phyloP scores from a whole-genome alignment of 2,329 filamentous ascomycete species.

The Stachybotrys elegans region DNA sequence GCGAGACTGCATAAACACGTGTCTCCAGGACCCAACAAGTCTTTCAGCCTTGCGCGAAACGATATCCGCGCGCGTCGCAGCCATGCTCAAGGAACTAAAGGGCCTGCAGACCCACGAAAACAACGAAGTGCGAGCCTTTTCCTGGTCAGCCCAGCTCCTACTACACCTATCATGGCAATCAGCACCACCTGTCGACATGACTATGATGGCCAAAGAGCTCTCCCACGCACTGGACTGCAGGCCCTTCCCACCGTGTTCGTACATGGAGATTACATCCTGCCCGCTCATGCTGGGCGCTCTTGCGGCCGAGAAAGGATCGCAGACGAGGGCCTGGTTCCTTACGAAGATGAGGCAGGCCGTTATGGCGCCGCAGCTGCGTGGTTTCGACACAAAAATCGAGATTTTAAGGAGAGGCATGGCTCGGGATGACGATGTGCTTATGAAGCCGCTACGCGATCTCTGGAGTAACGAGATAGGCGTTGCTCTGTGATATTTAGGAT shows the following conservation, averaged over 20 bases:
- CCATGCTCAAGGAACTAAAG: neutral
- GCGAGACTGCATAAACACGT: neutral
- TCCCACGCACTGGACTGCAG: neutral
- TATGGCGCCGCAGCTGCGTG: too few species aligned
- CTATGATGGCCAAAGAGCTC: neutral
- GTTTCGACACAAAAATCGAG: too few species aligned
- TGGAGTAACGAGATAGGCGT: too few species aligned
- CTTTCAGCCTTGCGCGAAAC: neutral
- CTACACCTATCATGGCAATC: neutral
- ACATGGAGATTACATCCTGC: constrained; percentile 8
- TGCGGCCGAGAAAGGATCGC: constrained; percentile 1
- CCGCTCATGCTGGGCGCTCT: constrained; percentile 6
- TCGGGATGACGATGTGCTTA: too few species aligned
- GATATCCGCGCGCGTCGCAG: neutral
- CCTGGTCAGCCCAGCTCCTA: neutral
- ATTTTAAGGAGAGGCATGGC: too few species aligned
- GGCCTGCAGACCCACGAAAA: neutral
- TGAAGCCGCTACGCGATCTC: too few species aligned
- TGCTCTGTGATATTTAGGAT: too few species aligned
- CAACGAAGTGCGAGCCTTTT: neutral
- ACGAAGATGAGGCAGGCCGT: constrained; percentile 2
- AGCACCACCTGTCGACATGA: neutral
- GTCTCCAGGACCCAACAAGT: neutral
- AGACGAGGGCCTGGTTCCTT: constrained; percentile 6
- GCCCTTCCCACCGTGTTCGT: constrained; percentile 1